Conservation (phyloP, 441 rosid species). For the Isatis lusitanica region DNA sequence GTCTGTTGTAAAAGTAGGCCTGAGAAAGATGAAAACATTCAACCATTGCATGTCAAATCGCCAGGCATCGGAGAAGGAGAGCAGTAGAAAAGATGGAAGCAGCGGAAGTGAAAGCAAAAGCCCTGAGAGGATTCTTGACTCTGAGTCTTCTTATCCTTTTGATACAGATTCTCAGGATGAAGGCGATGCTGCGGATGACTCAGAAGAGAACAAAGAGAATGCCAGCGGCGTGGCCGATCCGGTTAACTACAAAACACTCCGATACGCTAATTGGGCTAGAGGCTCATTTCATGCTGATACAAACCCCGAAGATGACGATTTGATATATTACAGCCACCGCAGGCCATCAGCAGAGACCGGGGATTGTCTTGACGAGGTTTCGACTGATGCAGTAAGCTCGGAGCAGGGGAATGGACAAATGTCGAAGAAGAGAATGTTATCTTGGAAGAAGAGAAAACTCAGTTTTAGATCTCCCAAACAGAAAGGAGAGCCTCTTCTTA, state of each 20-base stretch:
- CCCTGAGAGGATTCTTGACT: slow-evolving; percentile 66
- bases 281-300: slow-evolving; percentile 57
- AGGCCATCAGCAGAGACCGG: slow-evolving; percentile 51
- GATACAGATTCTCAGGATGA: slow-evolving; percentile 80
- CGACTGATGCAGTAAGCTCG: slow-evolving; percentile 37
- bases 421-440: slow-evolving; percentile 62
- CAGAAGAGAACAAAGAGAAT: slow-evolving; percentile 64
- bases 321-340: slow-evolving; percentile 76
- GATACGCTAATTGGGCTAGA: slow-evolving; percentile 74
- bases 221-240: slow-evolving; percentile 49
- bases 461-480: slow-evolving; percentile 82
- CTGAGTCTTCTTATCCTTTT: slow-evolving; percentile 69
- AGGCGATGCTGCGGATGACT: slow-evolving; percentile 60
- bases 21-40: slow-evolving; percentile 73
- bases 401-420: slow-evolving; percentile 49
- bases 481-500: slow-evolving; percentile 87
- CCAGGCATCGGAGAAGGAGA: slow-evolving; percentile 51
- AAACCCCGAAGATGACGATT: slow-evolving; percentile 61
- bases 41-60: slow-evolving; percentile 65
- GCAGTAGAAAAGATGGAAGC: slow-evolving; percentile 33
- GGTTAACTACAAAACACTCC: slow-evolving; percentile 74
- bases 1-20: slow-evolving; percentile 80
- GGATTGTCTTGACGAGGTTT: slow-evolving; percentile 42
- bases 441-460: slow-evolving; percentile 89
- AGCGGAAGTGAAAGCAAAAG: slow-evolving; percentile 59